Percentiles rank a stretch among this genome's conserved stretches.
Evolutionary conservation across 2,329 filamentous ascomycete genomes (phyloP).

Genomic region (Pezicula carpinea): DNA sequence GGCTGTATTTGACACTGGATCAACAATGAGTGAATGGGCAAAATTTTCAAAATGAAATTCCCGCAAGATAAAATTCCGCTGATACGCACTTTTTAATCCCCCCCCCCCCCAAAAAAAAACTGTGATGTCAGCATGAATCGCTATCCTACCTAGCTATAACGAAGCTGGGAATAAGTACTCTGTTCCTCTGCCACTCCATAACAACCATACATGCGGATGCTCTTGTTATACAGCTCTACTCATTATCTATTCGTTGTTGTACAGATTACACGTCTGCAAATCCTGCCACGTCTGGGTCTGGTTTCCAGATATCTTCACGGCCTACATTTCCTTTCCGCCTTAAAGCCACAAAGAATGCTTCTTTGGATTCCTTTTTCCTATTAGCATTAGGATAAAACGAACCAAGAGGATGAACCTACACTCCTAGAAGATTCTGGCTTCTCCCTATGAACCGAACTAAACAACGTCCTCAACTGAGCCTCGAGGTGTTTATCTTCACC

Average conservation of each 20-base stretch:
- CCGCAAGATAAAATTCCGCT: no score
- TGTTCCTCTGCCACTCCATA: neutral
- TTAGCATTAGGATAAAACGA: conserved; percentile 4
- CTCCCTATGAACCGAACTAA: conserved; percentile 74
- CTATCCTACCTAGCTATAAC: no score
- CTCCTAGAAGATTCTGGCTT: conserved; percentile 89
- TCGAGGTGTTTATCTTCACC: conserved; percentile 79
- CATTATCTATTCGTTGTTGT: neutral
- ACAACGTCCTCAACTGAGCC: conserved; percentile 67
- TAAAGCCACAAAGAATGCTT: conserved; percentile 81
- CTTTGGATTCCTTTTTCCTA: conserved; percentile 65
- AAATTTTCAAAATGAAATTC: neutral
- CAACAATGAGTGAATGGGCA: neutral
- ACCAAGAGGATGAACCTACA: conserved; percentile 45
- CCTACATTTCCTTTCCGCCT: conserved; percentile 53
- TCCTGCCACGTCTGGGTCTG: neutral
- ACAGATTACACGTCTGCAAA: conserved; percentile 24
- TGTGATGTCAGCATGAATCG: no score
- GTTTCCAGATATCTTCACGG: conserved; percentile 36
- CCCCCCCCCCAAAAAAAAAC: no score
- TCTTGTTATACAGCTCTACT: no score
- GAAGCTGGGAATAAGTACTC: neutral
- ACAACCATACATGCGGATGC: neutral
- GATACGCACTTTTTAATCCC: no score
- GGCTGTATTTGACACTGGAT: neutral